Evolutionary conservation across 1,284 basidiomycete species (phyloP).

Genomic region (Grifola frondosa): DNA sequence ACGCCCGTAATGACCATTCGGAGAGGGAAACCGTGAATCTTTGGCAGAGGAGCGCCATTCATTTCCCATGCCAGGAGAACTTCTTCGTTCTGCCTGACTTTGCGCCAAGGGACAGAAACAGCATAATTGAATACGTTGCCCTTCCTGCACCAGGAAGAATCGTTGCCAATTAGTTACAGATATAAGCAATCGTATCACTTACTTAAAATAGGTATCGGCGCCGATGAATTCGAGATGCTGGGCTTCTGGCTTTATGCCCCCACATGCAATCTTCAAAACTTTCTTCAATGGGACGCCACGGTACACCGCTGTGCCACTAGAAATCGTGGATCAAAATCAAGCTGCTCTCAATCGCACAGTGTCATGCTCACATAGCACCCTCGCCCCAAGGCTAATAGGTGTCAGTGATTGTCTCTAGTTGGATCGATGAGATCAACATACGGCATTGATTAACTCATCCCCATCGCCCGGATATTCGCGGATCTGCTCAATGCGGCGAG

Average conservation of each 20-base stretch:
- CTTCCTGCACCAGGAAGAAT: conserved; percentile 35
- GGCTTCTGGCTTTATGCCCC: conserved; percentile 48
- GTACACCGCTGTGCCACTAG: conserved; percentile 35
- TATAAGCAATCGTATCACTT: conserved; percentile 10
- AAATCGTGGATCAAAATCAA: not conserved
- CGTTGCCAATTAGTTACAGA: not conserved
- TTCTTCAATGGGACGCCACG: conserved; percentile 55
- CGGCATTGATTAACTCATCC: conserved; percentile 53
- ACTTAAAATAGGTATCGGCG: conserved; percentile 62
- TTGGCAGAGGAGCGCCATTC: conserved; percentile 54
- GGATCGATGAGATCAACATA: conserved; percentile 9
- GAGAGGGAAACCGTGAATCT: conserved; percentile 56
- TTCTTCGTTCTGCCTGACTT: conserved; percentile 49
- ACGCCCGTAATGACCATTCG: conserved; percentile 55
- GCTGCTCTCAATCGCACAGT: conserved; percentile 11
- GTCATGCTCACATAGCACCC: conserved; percentile 55
- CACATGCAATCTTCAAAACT: conserved; percentile 52
- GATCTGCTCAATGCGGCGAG: conserved; percentile 54
- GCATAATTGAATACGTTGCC: conserved; percentile 53
- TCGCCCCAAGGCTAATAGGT: conserved; percentile 46
- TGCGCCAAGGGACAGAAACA: conserved; percentile 53
- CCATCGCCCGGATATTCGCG: conserved; percentile 56
- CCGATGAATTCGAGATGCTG: conserved; percentile 57
- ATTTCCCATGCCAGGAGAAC: conserved; percentile 60
- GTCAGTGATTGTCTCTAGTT: too few relatives aligned